These are phyloP conservation scores for Beta lomatogona DNA, from an alignment of 179 eudicot genomes.

Conservation along the genomic window DNA sequence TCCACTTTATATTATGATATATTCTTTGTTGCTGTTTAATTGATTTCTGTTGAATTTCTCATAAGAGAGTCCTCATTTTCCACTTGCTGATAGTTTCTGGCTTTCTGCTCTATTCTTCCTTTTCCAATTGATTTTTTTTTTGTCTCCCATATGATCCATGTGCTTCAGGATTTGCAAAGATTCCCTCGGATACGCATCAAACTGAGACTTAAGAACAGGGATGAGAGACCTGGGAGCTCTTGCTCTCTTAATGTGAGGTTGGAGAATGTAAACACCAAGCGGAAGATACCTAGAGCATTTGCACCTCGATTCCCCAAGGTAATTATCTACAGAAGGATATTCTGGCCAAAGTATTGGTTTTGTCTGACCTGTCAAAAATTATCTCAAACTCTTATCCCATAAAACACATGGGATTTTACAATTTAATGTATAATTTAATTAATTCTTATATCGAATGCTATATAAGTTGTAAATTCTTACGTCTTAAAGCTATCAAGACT, in stretches of 20 bases:
- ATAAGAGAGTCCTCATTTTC: not conserved
- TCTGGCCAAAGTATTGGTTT: not conserved
- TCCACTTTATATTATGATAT: not conserved
- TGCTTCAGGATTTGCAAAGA: constrained; percentile 68
- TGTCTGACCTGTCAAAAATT: not conserved
- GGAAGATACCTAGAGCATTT: constrained; percentile 72
- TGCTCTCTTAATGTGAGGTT: constrained; percentile 58
- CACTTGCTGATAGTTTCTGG: not conserved
- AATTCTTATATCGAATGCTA: not conserved
- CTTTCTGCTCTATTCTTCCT: not conserved
- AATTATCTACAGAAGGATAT: not conserved
- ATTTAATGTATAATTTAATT: not conserved
- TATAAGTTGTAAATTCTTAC: not conserved
- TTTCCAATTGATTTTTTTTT: not conserved
- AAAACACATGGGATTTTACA: not conserved
- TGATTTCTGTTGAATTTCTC: not conserved
- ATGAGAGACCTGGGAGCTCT: constrained; percentile 27
- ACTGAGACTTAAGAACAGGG: constrained; percentile 56
- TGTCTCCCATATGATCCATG: constrained; percentile 8
- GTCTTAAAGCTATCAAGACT: not conserved
- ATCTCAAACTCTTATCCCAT: no score
- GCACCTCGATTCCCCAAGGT: constrained; percentile 94
- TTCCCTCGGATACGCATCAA: constrained; percentile 76
- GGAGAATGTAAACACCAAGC: constrained; percentile 50
- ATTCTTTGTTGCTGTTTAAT: not conserved